Percentiles rank a stretch among this genome's conserved stretches.
phyloP scores from a whole-genome alignment of 2,329 filamentous ascomycete genomes.

The Thermoascus crustaceus region DNA sequence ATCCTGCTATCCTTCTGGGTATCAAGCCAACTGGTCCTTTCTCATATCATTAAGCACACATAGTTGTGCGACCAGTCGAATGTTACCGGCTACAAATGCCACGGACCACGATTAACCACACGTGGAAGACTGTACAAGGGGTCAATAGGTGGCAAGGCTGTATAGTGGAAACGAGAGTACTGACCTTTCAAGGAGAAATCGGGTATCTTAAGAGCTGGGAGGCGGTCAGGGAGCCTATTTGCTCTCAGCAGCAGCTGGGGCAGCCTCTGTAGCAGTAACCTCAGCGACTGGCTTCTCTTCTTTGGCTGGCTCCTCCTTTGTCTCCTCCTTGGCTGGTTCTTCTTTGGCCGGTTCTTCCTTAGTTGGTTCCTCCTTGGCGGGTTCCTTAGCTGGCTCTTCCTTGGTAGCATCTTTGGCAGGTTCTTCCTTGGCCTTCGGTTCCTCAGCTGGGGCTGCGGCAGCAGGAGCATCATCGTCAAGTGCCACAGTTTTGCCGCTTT shows the following conservation, averaged over 20 bases:
- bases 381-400: conserved; percentile 10
- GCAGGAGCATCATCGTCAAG: conserved; percentile 19
- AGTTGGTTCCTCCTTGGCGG: conserved; percentile 10
- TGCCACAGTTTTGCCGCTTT: conserved; percentile 23
- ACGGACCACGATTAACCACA: neutral
- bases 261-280: neutral
- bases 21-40: conserved; percentile 11
- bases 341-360: conserved; percentile 12
- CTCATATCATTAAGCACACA: neutral
- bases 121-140: neutral
- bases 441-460: too few species aligned
- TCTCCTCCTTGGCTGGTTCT: conserved; percentile 10
- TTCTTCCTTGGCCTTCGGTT: conserved; percentile 3
- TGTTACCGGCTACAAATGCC: neutral
- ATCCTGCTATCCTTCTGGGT: conserved; percentile 12
- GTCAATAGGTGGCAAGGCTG: neutral
- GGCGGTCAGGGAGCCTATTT: conserved; percentile 7
- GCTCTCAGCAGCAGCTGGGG: conserved; percentile 6
- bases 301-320: neutral
- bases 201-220: conserved; percentile 11
- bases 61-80: conserved; percentile 4
- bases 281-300: neutral
- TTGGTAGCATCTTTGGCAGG: conserved; percentile 3
- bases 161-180: neutral
- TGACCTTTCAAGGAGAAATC: neutral